Evolutionary conservation across 768 basidiomycete genomes (phyloP).

Genomic region (Serendipita indica): DNA sequence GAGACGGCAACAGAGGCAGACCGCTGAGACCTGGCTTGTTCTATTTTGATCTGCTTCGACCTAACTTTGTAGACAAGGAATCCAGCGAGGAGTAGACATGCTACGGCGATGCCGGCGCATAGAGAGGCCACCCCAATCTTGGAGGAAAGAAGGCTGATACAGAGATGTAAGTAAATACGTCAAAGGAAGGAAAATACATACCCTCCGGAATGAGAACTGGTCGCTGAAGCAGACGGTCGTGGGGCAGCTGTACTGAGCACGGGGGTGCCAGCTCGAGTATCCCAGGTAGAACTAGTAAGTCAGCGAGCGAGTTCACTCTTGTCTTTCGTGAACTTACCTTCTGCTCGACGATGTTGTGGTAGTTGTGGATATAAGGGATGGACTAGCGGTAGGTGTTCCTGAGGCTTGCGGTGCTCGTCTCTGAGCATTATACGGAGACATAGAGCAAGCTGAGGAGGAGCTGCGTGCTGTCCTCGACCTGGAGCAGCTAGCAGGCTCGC

Average conservation of each 20-base stretch:
- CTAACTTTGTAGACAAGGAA: background rate
- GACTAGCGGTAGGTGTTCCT: background rate
- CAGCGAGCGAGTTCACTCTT: background rate
- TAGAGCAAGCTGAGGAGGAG: too few relatives aligned
- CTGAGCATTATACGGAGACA: background rate
- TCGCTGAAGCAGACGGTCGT: background rate
- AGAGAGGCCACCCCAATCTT: background rate
- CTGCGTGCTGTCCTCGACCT: too few relatives aligned
- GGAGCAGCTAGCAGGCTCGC: too few relatives aligned
- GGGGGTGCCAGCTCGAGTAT: conserved; percentile 13
- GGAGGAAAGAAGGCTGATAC: background rate
- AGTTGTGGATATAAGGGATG: background rate
- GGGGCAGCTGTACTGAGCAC: conserved; percentile 9
- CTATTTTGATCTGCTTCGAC: background rate
- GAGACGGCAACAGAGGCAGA: background rate
- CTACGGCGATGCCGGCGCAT: background rate
- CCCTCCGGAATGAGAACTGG: background rate
- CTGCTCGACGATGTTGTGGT: background rate
- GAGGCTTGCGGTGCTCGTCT: background rate
- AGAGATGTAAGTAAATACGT: background rate
- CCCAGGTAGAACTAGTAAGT: background rate
- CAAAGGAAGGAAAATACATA: background rate
- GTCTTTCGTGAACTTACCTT: background rate
- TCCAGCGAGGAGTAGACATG: background rate
- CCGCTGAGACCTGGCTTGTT: background rate